Evolutionary conservation across 2,329 filamentous ascomycete species (phyloP), one percentile per base, ranked within the genome.

Genomic region (Nemania abortiva): DNA sequence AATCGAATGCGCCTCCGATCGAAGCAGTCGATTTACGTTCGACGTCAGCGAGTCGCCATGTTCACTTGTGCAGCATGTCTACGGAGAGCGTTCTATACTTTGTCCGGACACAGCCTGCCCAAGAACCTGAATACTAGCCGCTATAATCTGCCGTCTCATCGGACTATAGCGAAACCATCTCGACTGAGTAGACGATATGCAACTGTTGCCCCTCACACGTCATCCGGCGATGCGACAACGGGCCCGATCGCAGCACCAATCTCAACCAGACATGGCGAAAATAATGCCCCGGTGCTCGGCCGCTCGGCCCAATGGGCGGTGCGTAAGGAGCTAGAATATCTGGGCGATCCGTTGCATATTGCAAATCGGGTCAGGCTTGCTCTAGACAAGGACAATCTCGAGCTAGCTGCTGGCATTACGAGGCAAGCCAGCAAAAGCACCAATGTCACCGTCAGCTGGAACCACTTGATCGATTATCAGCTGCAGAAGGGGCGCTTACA

Each of bases 361-460:
- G 90, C 89, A 47, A 82, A 91, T 45, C 89, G 91, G 62, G 89
- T 97, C 50, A 83, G 84, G 62, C 83, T 84, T 58, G 83, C 89
- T 20, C 82, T 98, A 56, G 78, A 78, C 5, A 85, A 87, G 67
- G 87, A 87, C 50, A 84, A 90, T 37, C 86, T 87, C 45, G 87
- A 90, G 2, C 89, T 93, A 76, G 94, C 94, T 29, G 80, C 91
- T 50, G 82, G 88, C 22, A 79, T 97, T 68, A 88, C 91, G 45
- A 89, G 91, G 66, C 84, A 87, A 73, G 91, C 91, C n/a, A 94
- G 90, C 79, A 89, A 86, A 72, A 80, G 84, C 0, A 84, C 87
- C 72, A 83, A 90, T 66, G 90, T 91, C 71, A 84, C 88, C 3
- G 94, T 97, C 66, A 90, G 92, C 67, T 99, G 95, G 95, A 98